These are phyloP conservation scores for Pseudocercospora fijiensis DNA, from an alignment of 2,329 filamentous ascomycete species.

Conservation along the genomic window DNA sequence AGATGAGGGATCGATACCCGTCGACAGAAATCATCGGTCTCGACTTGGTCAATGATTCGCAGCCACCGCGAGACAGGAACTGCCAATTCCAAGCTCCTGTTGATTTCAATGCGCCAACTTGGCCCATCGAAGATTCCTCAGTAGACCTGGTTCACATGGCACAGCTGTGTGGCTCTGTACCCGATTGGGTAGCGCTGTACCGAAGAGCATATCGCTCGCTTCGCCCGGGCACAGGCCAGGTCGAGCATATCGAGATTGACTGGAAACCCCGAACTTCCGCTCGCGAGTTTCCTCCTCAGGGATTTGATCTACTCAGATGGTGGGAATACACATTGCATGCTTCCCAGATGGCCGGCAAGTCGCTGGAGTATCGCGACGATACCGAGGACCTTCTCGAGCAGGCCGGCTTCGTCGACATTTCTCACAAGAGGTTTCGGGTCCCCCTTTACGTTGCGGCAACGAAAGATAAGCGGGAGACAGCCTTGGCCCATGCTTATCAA, in stretches of 20 bases:
- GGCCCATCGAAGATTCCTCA: conserved; percentile 64
- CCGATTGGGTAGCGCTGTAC: conserved; percentile 74
- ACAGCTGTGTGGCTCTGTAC: conserved; percentile 74
- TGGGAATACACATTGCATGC: conserved; percentile 65
- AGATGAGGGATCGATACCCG: conserved; percentile 67
- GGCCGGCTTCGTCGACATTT: conserved; percentile 76
- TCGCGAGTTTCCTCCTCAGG: conserved; percentile 51
- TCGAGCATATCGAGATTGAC: conserved; percentile 91
- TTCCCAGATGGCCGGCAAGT: conserved; percentile 63
- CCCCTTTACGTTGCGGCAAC: conserved; percentile 63
- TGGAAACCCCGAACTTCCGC: conserved; percentile 68
- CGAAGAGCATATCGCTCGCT: conserved; percentile 66
- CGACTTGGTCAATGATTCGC: conserved; percentile 28
- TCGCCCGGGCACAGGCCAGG: conserved; percentile 68
- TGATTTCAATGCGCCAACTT: conserved; percentile 80
- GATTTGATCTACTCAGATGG: conserved; percentile 64
- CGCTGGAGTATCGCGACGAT: conserved; percentile 64
- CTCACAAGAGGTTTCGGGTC: conserved; percentile 64
- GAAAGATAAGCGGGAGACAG: conserved; percentile 60
- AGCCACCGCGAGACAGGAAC: conserved; percentile 10
- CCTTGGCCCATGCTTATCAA: conserved; percentile 81
- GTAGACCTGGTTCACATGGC: conserved; percentile 85
- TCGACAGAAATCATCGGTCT: conserved; percentile 29
- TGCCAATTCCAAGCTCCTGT: conserved; percentile 28
- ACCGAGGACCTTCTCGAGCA: conserved; percentile 62